A percentile compares a stretch with the other conserved stretches of the same genome.
Evolutionary conservation across 2,329 filamentous ascomycete genomes (phyloP).

Genomic region (Corynespora cassiicola): DNA sequence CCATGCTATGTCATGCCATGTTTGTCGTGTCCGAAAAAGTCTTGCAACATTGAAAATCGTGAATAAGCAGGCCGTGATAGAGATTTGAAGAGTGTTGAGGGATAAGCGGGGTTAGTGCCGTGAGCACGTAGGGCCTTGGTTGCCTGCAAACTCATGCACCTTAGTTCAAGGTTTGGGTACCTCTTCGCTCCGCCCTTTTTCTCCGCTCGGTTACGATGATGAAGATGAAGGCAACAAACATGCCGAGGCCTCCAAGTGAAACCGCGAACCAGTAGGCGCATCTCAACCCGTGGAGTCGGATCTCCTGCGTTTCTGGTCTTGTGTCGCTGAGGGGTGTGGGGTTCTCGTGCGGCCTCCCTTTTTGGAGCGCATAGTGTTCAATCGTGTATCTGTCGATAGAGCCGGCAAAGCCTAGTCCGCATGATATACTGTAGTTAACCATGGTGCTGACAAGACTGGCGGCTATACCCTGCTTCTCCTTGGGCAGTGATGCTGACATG

Average conservation of each 20-base stretch:
- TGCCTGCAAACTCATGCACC: too few relatives aligned
- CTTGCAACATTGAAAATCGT: too few relatives aligned
- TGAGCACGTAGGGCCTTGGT: too few relatives aligned
- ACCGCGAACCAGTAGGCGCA: constrained; percentile 22
- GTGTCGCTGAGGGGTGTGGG: constrained; percentile 12
- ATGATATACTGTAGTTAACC: constrained; percentile 72
- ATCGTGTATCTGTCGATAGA: constrained; percentile 53
- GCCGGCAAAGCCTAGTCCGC: constrained; percentile 70
- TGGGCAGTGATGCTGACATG: constrained; percentile 39
- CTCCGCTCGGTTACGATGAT: constrained; percentile 17
- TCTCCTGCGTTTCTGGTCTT: constrained; percentile 2
- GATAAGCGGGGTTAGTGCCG: too few relatives aligned
- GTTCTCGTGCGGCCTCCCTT: constrained; percentile 6
- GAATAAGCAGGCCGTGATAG: too few relatives aligned
- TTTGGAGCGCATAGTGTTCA: constrained; percentile 8
- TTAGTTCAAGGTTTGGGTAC: too few relatives aligned
- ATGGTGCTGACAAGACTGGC: constrained; percentile 67
- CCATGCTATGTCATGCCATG: too few relatives aligned
- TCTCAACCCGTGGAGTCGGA: constrained; percentile 19
- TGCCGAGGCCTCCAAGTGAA: constrained; percentile 18
- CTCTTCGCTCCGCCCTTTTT: constrained; percentile 6
- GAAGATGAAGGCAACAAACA: constrained; percentile 19
- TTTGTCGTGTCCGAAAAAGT: too few relatives aligned
- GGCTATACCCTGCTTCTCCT: constrained; percentile 58
- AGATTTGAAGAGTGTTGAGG: too few relatives aligned